Conservation (phyloP, 2,329 filamentous ascomycete species). For the Lachnellula arida region DNA sequence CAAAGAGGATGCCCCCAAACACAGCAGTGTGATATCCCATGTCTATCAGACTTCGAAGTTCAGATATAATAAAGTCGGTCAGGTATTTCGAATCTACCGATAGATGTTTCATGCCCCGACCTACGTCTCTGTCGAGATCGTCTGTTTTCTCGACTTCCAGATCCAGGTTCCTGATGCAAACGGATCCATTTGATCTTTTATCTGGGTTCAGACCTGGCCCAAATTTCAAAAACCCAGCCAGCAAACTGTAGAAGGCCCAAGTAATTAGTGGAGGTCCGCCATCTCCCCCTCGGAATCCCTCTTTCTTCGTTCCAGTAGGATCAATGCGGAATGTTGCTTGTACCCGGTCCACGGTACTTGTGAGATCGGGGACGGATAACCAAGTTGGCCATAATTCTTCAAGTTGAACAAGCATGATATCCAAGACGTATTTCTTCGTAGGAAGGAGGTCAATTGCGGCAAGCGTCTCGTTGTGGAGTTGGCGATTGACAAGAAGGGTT, state of each 20-base stretch:
- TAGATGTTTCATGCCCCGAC: too few relatives aligned
- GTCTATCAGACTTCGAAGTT: not conserved
- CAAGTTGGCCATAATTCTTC: not conserved
- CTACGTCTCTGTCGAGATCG: too few relatives aligned
- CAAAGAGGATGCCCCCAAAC: not conserved
- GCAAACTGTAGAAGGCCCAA: not conserved
- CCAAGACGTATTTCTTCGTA: not conserved
- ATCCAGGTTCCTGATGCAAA: not conserved
- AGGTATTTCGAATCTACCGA: too few relatives aligned
- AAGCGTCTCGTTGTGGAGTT: not conserved
- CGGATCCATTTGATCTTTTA: not conserved
- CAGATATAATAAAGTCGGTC: not conserved
- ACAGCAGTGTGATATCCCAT: not conserved
- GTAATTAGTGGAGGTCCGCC: not conserved
- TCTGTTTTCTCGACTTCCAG: not conserved
- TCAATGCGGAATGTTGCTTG: not conserved
- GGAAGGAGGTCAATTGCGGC: not conserved
- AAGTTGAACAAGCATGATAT: not conserved
- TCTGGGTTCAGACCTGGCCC: not conserved
- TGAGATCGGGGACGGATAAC: not conserved
- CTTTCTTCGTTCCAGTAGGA: not conserved
- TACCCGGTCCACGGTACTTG: not conserved
- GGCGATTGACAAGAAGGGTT: constrained; percentile 1
- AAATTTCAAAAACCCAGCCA: not conserved
- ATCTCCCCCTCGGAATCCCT: not conserved